Conservation (phyloP, 2,329 filamentous ascomycete species). For the Paradendryphiella salina region DNA sequence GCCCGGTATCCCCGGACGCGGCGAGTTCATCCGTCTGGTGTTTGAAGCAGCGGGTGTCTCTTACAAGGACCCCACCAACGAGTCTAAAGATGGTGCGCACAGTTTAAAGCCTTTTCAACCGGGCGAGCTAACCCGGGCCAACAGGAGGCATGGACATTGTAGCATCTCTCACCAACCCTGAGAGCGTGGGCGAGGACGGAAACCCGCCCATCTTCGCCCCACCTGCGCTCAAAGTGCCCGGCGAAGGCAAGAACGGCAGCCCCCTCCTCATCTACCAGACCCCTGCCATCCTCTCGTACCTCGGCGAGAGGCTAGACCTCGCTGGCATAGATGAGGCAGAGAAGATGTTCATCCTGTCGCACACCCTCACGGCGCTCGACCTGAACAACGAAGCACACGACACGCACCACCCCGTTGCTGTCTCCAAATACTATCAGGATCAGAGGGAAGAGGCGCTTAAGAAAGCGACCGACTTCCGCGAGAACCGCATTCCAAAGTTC, state of each 20-base stretch:
- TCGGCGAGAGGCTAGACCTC: conserved; percentile 64
- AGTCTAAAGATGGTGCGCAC: conserved; percentile 50
- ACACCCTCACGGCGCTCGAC: conserved; percentile 72
- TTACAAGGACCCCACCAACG: conserved; percentile 66
- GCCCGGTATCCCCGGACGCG: conserved; percentile 71
- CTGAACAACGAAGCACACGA: conserved; percentile 74
- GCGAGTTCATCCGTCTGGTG: conserved; percentile 71
- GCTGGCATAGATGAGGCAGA: conserved; percentile 55
- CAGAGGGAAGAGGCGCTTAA: conserved; percentile 69
- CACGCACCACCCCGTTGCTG: conserved; percentile 71
- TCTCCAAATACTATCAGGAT: conserved; percentile 68
- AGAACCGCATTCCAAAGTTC: conserved; percentile 70
- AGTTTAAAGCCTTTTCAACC: background rate
- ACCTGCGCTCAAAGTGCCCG: conserved; percentile 62
- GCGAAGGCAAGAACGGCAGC: conserved; percentile 56
- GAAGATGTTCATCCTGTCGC: conserved; percentile 63
- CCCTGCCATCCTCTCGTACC: conserved; percentile 72
- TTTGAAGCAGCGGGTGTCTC: conserved; percentile 69
- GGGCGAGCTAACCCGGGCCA: background rate
- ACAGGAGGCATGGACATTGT: conserved; percentile 53
- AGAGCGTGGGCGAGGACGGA: conserved; percentile 52
- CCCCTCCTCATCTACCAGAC: conserved; percentile 68
- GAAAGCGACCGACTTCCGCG: conserved; percentile 61
- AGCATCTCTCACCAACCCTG: conserved; percentile 51
- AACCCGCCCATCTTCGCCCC: conserved; percentile 70